Base-by-base conservation (phyloP, 202 grass and related monocot species). In the Setaria italica region DNA sequence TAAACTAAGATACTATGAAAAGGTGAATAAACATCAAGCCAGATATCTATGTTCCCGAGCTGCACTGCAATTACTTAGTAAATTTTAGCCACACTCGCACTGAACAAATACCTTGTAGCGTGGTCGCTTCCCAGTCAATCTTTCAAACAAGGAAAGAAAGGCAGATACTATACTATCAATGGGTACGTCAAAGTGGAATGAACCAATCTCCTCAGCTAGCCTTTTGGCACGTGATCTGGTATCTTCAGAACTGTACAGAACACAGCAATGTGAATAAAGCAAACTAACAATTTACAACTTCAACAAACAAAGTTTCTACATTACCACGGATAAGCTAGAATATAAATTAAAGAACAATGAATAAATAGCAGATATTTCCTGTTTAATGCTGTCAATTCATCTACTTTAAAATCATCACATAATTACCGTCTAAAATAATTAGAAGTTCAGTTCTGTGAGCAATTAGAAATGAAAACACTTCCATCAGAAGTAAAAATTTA, bases 81-180 rank as follows among this genome's bases (percentile, higher is more conserved):
- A 77, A 77, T 19, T 82, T 56, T 72, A 80, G 62, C 84, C 45
- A 6, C 13, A 42, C 29, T 49, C 35, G 4, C 13, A 42, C 34
- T 62, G 25, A 55, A 59, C 11, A 74, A 70, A 69, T 90, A 97
- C 96, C 91, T 95, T 95, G 79, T 98, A 98, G 45, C 63, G 75
- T 64, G 90, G 96, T 48, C 78, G 86, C 70, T 89, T 94, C 64
- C 96, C 91, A 4, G 91, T 95, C 54, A 98, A 91, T 69, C 72
- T 93, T 87, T 94, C 82, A 87, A 98, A 93, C 82, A 98, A 85
- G 88, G 86, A 95, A 71, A 98, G 93, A 72, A 98, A 89, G 55
- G 96, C 84, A 81, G 86, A 98, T 81, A 98, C 86, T 87, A 98
- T 42, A 79, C 77, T 90, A 78, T 98, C 96, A 60, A 98, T 98